phyloP scores from a whole-genome alignment of 2,329 filamentous ascomycete genomes.

The Ascochyta lentis region DNA sequence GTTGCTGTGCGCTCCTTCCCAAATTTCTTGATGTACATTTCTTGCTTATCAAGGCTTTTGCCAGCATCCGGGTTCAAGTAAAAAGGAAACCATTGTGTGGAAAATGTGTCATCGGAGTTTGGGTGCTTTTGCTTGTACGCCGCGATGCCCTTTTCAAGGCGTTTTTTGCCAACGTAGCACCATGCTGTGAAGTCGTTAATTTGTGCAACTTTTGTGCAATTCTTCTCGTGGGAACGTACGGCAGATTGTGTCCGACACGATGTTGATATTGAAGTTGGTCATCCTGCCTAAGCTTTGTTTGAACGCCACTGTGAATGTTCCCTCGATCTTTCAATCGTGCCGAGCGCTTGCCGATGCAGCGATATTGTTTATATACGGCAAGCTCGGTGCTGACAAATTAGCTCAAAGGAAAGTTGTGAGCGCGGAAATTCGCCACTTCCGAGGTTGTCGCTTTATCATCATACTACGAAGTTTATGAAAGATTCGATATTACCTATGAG shows the following conservation, averaged over 20 bases:
- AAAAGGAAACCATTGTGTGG: constrained; percentile 77
- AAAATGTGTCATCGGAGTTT: constrained; percentile 70
- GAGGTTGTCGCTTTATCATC: constrained; percentile 13
- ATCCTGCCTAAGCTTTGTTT: constrained; percentile 42
- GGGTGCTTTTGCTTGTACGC: constrained; percentile 69
- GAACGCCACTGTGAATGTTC: constrained; percentile 43
- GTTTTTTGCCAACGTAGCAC: constrained; percentile 80
- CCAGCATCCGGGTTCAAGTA: constrained; percentile 76
- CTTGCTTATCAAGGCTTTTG: constrained; percentile 60
- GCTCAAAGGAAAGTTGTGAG: constrained; percentile 5
- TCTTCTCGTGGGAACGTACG: constrained; percentile 53
- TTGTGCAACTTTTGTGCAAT: constrained; percentile 10
- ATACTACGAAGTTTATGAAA: neutral
- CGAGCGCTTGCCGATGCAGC: constrained; percentile 1
- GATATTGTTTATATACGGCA: constrained; percentile 19
- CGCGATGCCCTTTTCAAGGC: constrained; percentile 74
- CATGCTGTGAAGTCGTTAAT: constrained; percentile 30
- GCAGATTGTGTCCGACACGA: constrained; percentile 83
- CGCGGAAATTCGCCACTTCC: constrained; percentile 17
- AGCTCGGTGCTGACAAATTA: constrained; percentile 35
- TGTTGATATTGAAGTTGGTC: constrained; percentile 73
- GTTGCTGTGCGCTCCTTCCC: constrained; percentile 65
- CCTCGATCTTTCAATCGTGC: constrained; percentile 3
- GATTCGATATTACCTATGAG: neutral
- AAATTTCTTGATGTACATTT: constrained; percentile 68